A percentile compares a stretch with the other conserved stretches of the same genome.
Evolutionary conservation across 768 basidiomycete genomes (phyloP).

Genomic region (Grammothele lineata): DNA sequence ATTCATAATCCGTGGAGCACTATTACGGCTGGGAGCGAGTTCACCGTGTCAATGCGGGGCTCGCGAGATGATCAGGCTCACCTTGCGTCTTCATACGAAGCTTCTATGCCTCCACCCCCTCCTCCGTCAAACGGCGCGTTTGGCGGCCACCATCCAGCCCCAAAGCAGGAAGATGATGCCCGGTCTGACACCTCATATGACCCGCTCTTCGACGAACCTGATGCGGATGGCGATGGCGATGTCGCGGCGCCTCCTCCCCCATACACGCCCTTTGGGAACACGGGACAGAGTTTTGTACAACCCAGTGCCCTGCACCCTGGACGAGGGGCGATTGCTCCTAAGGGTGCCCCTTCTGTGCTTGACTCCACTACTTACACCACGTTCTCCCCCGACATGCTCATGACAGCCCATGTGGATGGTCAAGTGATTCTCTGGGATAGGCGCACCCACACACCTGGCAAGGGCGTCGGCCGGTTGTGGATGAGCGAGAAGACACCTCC

Average conservation of each 20-base stretch:
- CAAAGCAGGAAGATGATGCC: slow-evolving; percentile 46
- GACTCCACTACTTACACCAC: slow-evolving; percentile 53
- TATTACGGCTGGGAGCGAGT: slow-evolving; percentile 5
- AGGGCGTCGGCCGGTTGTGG: slow-evolving; percentile 80
- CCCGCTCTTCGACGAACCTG: slow-evolving; percentile 84
- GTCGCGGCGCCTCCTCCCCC: background rate
- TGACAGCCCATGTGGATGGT: slow-evolving; percentile 91
- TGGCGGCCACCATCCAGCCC: background rate
- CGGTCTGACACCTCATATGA: slow-evolving; percentile 82
- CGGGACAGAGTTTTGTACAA: slow-evolving; percentile 6
- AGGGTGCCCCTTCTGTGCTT: slow-evolving; percentile 73
- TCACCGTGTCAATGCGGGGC: slow-evolving; percentile 5
- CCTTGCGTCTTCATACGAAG: background rate
- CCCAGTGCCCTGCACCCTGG: slow-evolving; percentile 5
- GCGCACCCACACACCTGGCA: slow-evolving; percentile 57
- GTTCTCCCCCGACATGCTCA: slow-evolving; percentile 77
- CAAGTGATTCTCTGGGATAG: slow-evolving; percentile 91
- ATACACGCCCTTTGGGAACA: background rate
- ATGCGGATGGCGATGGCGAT: slow-evolving; percentile 43
- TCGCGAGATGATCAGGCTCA: background rate
- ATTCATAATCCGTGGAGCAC: slow-evolving; percentile 19
- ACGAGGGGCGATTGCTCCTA: slow-evolving; percentile 36
- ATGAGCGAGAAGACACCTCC: slow-evolving; percentile 91
- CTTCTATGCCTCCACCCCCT: slow-evolving; percentile 12
- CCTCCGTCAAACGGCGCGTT: slow-evolving; percentile 12